Evolutionary conservation across 257 asterid species (phyloP), one percentile per base, ranked within the genome.

Genomic region (Paulownia fortunei): DNA sequence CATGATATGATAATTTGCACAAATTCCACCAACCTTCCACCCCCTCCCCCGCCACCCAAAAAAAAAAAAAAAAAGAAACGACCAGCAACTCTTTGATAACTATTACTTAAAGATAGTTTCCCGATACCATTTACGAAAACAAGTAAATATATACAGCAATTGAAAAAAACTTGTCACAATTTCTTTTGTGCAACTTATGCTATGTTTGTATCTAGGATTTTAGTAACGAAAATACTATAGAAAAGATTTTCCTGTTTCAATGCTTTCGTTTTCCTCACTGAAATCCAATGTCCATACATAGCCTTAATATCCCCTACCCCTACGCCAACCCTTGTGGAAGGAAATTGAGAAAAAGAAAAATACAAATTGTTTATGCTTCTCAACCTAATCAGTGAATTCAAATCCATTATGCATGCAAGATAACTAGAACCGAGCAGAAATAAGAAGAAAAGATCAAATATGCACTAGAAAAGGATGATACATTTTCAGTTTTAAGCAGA

Each of bases 401-500:
- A 64, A 24, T 37, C 69, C 41, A 55, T 71, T 15, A 5, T 58
- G 69, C 60, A 69, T 59, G 73, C 34, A 30, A 73, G 37, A 60
- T 52, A 13, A 59, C 41, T 49, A 46, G 69, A 47, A 41, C 39
- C 30, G 7, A 67, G 32, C 46, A 70, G 21, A 49, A 34, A 75
- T 36, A 47, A 41, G 13, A 60, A 37, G 26, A 74, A 49, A 79
- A 21, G n/a, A 66, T 26, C 16, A 2, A 6, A 65, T 27, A 52
- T 15, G 42, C 58, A 63, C 56, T 21, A 60, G 74, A 72, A 7
- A 55, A 66, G 49, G 54, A 36, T 18, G 8, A 26, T 87, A 85
- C 89, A 69, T 88, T 86, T 80, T 85, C 91, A n/a, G 80, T 74
- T 84, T 84, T 87, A 2, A 93, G 92, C 32, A 66, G 55, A 73